A percentile compares a stretch with the other conserved stretches of the same genome.
Conservation (phyloP, 164 flowering plant genomes). For the Annona cherimola region DNA sequence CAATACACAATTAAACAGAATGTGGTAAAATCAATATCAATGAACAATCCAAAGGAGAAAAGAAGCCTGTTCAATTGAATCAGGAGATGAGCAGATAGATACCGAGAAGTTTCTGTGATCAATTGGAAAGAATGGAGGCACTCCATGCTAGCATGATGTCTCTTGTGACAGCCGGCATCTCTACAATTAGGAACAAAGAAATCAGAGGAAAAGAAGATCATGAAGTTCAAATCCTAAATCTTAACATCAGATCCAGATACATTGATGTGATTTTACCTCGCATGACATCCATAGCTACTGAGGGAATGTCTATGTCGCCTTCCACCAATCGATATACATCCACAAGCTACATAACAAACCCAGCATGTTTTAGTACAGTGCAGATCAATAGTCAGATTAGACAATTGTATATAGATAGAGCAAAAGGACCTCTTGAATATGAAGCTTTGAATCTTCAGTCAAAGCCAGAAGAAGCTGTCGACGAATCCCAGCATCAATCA, state of each 20-base stretch:
- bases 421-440: slow-evolving; percentile 90
- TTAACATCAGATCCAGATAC: neutral
- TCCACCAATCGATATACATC: slow-evolving; percentile 57
- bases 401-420: neutral
- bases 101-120: slow-evolving; percentile 19
- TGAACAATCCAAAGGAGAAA: neutral
- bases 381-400: neutral
- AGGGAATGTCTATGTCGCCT: slow-evolving; percentile 43
- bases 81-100: neutral
- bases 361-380: slow-evolving; percentile 5
- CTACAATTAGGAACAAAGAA: slow-evolving; percentile 35
- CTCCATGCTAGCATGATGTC: slow-evolving; percentile 87
- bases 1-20: neutral
- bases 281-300: slow-evolving; percentile 40
- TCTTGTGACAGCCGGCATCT: slow-evolving; percentile 64
- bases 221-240: neutral
- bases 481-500: slow-evolving; percentile 82
- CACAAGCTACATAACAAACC: slow-evolving; percentile 33
- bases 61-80: neutral
- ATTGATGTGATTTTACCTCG: slow-evolving; percentile 31
- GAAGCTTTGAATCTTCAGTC: slow-evolving; percentile 96
- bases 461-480: slow-evolving; percentile 87
- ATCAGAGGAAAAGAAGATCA: neutral
- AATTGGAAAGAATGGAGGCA: slow-evolving; percentile 52
- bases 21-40: neutral